Evolutionary conservation across 371 early-diverging fungal species (phyloP).

Genomic region (Saksenaea oblongispora): DNA sequence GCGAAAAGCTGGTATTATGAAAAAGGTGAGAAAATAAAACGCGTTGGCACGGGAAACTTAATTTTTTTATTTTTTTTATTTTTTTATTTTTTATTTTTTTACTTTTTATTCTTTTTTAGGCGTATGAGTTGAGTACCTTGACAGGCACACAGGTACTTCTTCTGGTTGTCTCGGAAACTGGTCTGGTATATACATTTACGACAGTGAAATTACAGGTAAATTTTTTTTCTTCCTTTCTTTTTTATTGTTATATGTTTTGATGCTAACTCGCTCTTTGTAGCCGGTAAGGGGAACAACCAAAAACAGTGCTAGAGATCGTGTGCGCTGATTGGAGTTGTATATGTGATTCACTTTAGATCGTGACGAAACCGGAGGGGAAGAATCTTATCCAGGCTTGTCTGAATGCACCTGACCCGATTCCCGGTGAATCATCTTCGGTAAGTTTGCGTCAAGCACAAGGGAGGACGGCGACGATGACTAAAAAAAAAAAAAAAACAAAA

Average conservation of each 20-base stretch:
- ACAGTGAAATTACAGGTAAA: conserved; percentile 95
- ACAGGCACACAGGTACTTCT: conserved; percentile 98
- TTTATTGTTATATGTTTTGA: not conserved
- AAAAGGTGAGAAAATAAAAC: conserved; percentile 69
- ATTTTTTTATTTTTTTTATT: conserved; percentile 10
- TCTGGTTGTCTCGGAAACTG: conserved; percentile 95
- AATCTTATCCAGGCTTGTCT: conserved; percentile 94
- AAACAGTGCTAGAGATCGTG: not conserved
- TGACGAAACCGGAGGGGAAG: conserved; percentile 92
- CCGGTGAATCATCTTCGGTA: conserved; percentile 23
- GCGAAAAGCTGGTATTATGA: conserved; percentile 99
- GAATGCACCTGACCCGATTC: conserved; percentile 73
- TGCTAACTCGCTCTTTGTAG: not conserved
- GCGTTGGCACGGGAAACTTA: conserved; percentile 6
- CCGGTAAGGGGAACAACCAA: conserved; percentile 2
- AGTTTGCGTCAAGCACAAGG: not conserved
- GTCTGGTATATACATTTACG: conserved; percentile 98
- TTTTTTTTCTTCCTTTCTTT: not conserved
- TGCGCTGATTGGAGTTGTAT: not conserved
- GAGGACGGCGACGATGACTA: conserved; percentile 5
- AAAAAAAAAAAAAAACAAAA: too few species aligned
- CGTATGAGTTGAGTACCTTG: conserved; percentile 94
- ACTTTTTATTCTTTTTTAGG: conserved; percentile 58
- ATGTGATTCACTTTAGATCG: conserved; percentile 47
- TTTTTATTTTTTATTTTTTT: conserved; percentile 9